These are phyloP conservation scores for Boletus subparvulus DNA, from an alignment of 768 basidiomycete genomes.

Conservation along the genomic window DNA sequence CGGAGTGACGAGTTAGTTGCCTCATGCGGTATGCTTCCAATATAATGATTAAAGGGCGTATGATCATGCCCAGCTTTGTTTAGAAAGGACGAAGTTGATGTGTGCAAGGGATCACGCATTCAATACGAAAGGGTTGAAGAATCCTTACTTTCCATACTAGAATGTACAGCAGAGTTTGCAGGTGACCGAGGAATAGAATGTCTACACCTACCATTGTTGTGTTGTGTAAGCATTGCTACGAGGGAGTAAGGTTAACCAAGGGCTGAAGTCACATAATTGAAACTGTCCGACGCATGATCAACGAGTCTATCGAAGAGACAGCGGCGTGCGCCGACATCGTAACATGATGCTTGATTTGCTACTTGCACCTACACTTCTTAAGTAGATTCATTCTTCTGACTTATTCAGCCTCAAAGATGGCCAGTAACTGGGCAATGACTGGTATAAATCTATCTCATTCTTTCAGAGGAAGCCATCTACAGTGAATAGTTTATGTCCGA, in stretches of 20 bases:
- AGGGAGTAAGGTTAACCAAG: neutral
- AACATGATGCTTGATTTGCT: neutral
- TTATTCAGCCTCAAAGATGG: neutral
- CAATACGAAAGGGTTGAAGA: neutral
- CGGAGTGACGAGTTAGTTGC: conserved; percentile 38
- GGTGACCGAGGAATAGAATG: neutral
- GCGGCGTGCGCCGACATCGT: neutral
- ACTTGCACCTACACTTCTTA: neutral
- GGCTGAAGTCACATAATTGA: neutral
- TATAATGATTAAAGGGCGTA: neutral
- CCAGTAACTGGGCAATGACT: neutral
- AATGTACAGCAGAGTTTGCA: neutral
- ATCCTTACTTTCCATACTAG: neutral
- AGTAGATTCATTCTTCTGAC: neutral
- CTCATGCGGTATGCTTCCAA: neutral
- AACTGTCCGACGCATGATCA: neutral
- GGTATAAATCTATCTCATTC: neutral
- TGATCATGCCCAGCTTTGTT: neutral
- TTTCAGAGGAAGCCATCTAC: neutral
- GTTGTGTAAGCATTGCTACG: neutral
- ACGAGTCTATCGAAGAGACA: neutral
- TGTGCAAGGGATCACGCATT: neutral
- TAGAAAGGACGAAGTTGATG: neutral
- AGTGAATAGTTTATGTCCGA: neutral
- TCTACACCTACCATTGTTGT: neutral